Base-by-base conservation (phyloP, 345 rosid species). In the Arabis hirsuta region DNA sequence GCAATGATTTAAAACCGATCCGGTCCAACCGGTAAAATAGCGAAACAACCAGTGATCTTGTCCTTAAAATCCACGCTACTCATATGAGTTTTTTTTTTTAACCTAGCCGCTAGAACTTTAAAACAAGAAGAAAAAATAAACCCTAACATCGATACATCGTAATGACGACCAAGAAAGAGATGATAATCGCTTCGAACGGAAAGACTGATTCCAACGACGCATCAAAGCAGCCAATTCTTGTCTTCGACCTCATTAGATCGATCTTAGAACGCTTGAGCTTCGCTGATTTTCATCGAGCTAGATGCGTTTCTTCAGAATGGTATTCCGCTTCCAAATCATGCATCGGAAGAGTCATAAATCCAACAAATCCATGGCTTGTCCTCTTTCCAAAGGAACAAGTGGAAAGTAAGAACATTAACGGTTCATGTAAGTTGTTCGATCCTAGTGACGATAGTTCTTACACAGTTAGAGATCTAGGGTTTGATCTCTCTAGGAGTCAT, bases 391-490 rank as follows among this genome's bases (percentile, higher is more conserved):
- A 34, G 9, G 38, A 34, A 34, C 8, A 34, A 6, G 38, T 34
- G 9, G 38, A 34, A 34, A 34, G 2, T 9, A 34, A 34, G 52
- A 26, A 44, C 52, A 45, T n/a, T n/a, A n/a, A n/a, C n/a, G 14
- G 3, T 43, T 43, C 65, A n/a, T 61, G 36, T 43, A 26, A 24
- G 50, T 24, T 60, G 51, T 60, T 12, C 14, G 36, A 60, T 42
- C 65, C 51, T 13, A 20, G 34, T 26, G 22, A 38, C 9, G 4
- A 38, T 20, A 19, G 0, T 3, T 10, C 3, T 1, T 57, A 57
- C 63, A 20, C 9, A 6, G 16, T 58, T 12, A 39, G 16, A 58
- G 31, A 38, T 20, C 0, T 59, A 6, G 32, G 64, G 5, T 20
- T 39, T 6, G 47, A 20, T 59, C 6, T 59, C 31, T 10, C 20